A percentile compares a stretch with the other conserved stretches of the same genome.
phyloP scores from a whole-genome alignment of 306 rosid species.

The Trifolium subterraneum region DNA sequence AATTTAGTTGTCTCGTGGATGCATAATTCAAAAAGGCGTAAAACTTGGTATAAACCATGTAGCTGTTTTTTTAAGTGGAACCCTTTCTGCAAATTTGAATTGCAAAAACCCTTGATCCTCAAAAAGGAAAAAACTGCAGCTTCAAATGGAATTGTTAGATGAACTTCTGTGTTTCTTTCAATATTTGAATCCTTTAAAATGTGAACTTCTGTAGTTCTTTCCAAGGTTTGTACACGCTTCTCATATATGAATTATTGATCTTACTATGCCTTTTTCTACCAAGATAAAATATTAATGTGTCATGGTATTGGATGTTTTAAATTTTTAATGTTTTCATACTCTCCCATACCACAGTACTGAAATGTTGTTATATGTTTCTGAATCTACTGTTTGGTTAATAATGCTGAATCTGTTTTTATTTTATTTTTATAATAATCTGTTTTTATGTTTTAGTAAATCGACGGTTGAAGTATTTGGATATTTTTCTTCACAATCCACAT shows the following conservation, averaged over 20 bases:
- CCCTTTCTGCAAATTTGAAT: constrained; percentile 21
- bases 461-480: constrained; percentile 23
- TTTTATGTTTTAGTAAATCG: constrained; percentile 18
- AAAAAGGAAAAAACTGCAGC: neutral
- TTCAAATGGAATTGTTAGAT: constrained; percentile 26
- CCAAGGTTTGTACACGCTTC: neutral
- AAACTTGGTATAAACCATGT: neutral
- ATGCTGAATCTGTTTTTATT: neutral
- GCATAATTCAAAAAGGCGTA: neutral
- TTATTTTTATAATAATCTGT: too few species aligned
- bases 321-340: neutral
- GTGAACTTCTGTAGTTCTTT: neutral
- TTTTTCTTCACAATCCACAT: neutral
- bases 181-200: constrained; percentile 11
- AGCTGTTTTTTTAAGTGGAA: neutral
- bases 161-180: constrained; percentile 14
- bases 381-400: neutral
- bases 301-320: neutral
- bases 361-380: constrained; percentile 1
- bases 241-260: neutral
- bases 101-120: constrained; percentile 1
- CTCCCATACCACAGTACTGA: neutral
- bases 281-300: constrained; percentile 10
- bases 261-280: constrained; percentile 4
- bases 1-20: neutral